A percentile compares a stretch with the other conserved stretches of the same genome.
phyloP scores from a whole-genome alignment of 2,329 filamentous ascomycete species.

The Tolypocladium amazonense region DNA sequence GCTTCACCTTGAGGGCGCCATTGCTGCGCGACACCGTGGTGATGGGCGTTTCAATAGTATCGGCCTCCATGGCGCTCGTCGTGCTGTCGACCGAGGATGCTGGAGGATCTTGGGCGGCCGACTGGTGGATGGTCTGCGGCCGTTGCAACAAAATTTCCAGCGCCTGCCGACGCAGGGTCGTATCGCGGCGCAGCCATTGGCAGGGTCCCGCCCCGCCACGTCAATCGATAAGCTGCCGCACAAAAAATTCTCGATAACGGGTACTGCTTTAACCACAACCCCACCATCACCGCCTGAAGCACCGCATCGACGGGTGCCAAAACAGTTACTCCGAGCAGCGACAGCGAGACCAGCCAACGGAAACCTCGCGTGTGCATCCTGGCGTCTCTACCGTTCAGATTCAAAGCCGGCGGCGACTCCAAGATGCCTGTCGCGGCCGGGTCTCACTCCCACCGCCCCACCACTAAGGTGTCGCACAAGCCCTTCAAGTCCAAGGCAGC shows the following conservation, averaged over 20 bases:
- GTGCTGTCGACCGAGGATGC: slow-evolving; percentile 6
- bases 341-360: neutral
- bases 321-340: neutral
- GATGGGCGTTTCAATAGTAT: slow-evolving; percentile 21
- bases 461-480: slow-evolving; percentile 83
- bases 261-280: slow-evolving; percentile 15
- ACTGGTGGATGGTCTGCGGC: slow-evolving; percentile 4
- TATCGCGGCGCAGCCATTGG: slow-evolving; percentile 19
- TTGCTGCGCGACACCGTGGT: slow-evolving; percentile 31
- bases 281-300: slow-evolving; percentile 17
- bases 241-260: slow-evolving; percentile 26
- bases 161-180: slow-evolving; percentile 7
- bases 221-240: slow-evolving; percentile 26
- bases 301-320: no score
- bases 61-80: slow-evolving; percentile 24
- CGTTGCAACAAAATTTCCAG: slow-evolving; percentile 23
- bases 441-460: slow-evolving; percentile 79
- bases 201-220: neutral
- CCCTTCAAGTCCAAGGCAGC: slow-evolving; percentile 86
- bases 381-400: slow-evolving; percentile 71
- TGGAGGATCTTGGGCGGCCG: neutral
- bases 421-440: slow-evolving; percentile 63
- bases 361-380: slow-evolving; percentile 30
- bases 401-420: slow-evolving; percentile 67
- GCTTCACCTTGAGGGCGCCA: slow-evolving; percentile 40